Conservation (phyloP, 768 basidiomycete genomes). For the Leucogyrophana mollusca region DNA sequence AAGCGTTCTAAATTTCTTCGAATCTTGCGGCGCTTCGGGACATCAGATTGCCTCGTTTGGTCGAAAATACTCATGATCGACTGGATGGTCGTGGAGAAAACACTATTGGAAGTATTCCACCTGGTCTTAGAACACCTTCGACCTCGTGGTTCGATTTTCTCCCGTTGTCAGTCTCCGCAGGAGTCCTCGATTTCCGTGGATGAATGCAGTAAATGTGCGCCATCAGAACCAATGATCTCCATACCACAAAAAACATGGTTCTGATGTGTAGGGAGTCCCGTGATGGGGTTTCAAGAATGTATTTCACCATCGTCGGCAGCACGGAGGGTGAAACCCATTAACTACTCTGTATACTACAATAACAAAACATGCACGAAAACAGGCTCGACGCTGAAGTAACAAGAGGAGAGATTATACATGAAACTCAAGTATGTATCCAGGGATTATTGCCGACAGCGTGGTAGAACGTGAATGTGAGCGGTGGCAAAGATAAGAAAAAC, state of each 20-base stretch:
- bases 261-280: too few relatives aligned
- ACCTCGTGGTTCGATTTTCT: slow-evolving; percentile 5
- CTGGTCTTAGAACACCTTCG: not conserved
- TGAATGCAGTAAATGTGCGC: too few relatives aligned
- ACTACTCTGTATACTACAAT: slow-evolving; percentile 6
- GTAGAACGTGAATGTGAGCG: slow-evolving; percentile 7
- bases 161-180: not conserved
- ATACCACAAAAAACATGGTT: too few relatives aligned
- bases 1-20: not conserved
- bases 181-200: too few relatives aligned
- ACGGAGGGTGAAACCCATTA: too few relatives aligned
- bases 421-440: not conserved
- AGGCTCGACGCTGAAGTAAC: slow-evolving; percentile 7
- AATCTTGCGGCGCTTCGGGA: not conserved
- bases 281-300: too few relatives aligned
- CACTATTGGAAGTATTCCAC: not conserved
- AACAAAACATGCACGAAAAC: slow-evolving; percentile 7
- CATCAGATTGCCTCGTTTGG: slow-evolving; percentile 2
- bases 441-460: slow-evolving; percentile 7
- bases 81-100: slow-evolving; percentile 6
- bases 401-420: slow-evolving; percentile 3
- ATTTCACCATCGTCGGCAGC: too few relatives aligned
- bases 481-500: not conserved
- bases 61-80: slow-evolving; percentile 6
- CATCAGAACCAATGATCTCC: too few relatives aligned